Conservation (phyloP, 345 rosid species). For the Rhizophora mangle region DNA sequence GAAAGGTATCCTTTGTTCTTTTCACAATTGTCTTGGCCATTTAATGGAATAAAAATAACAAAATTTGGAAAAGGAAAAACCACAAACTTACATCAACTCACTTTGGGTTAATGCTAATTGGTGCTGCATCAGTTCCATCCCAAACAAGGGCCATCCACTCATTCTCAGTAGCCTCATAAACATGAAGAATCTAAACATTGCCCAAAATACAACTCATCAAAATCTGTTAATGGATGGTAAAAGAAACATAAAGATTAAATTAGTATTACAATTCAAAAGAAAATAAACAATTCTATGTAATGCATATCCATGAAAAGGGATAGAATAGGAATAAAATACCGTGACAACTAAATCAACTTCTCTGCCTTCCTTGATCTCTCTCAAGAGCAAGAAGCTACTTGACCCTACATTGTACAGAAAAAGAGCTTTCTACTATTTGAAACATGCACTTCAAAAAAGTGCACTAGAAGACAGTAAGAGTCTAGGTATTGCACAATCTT, state of each 20-base stretch:
- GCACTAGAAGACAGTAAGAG: too few species aligned
- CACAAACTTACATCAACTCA: constrained; percentile 33
- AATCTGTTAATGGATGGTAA: neutral
- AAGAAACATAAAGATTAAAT: too few species aligned
- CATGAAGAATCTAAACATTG: constrained; percentile 54
- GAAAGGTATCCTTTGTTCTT: too few species aligned
- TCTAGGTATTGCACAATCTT: too few species aligned
- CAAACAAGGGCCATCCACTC: constrained; percentile 51
- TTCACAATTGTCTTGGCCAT: too few species aligned
- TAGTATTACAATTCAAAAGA: too few species aligned
- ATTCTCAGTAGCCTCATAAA: constrained; percentile 33
- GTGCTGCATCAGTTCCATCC: constrained; percentile 86
- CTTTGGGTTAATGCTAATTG: constrained; percentile 40
- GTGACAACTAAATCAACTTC: constrained; percentile 44
- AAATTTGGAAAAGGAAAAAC: too few species aligned
- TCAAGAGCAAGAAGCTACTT: constrained; percentile 40
- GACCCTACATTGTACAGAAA: constrained; percentile 25
- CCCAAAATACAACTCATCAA: constrained; percentile 15
- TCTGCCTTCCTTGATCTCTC: constrained; percentile 50
- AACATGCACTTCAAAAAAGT: neutral
- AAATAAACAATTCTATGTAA: neutral
- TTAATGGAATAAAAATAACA: too few species aligned
- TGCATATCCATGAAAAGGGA: neutral
- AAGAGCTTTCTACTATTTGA: neutral
- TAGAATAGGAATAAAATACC: constrained; percentile 34